Conservation (phyloP, 2,329 filamentous ascomycete genomes). For the Cercospora beticola region DNA sequence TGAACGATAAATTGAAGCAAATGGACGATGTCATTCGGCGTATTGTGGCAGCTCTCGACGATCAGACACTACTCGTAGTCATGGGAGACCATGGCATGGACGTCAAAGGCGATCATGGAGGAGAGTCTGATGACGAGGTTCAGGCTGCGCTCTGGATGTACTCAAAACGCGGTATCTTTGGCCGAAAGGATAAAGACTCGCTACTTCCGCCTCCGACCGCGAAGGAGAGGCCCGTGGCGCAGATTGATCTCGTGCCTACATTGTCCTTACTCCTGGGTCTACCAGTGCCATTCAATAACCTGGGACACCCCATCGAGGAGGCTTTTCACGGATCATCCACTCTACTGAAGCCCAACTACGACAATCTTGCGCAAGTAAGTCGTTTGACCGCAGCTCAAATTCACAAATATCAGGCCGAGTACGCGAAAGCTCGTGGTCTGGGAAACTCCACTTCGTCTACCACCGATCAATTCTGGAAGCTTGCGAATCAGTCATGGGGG, state of each 20-base stretch:
- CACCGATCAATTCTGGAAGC: constrained; percentile 56
- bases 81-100: constrained; percentile 99
- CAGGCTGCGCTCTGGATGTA: constrained; percentile 98
- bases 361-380: constrained; percentile 74
- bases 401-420: constrained; percentile 82
- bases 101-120: constrained; percentile 93
- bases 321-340: constrained; percentile 67
- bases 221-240: constrained; percentile 70
- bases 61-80: constrained; percentile 83
- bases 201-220: constrained; percentile 64
- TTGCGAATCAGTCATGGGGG: constrained; percentile 57
- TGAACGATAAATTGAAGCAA: constrained; percentile 84
- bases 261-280: constrained; percentile 82
- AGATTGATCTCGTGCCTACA: constrained; percentile 95
- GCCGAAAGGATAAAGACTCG: constrained; percentile 65
- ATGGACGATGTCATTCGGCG: constrained; percentile 81
- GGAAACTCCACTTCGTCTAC: constrained; percentile 56
- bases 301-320: constrained; percentile 90
- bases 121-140: constrained; percentile 93
- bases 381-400: constrained; percentile 81
- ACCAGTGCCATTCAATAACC: constrained; percentile 93
- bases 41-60: constrained; percentile 71
- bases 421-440: constrained; percentile 70
- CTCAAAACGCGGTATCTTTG: constrained; percentile 82
- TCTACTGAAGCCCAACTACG: constrained; percentile 59